phyloP scores from a whole-genome alignment of 2,329 filamentous ascomycete genomes.

The Hymenoscyphus linearis region DNA sequence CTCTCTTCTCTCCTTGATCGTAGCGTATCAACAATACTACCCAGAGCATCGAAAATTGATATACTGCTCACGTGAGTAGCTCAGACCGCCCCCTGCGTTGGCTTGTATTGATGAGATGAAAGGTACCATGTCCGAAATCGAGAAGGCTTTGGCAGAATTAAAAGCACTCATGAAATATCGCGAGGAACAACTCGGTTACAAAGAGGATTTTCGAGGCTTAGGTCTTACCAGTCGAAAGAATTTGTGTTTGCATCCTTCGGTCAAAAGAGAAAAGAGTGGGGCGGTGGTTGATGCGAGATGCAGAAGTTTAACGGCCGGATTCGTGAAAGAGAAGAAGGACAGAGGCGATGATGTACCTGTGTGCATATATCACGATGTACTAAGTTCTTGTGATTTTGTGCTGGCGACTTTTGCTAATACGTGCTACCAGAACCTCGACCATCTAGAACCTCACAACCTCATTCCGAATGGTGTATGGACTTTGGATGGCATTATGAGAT shows the following conservation, averaged over 20 bases:
- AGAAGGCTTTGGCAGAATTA: slow-evolving; percentile 90
- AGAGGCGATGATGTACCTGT: slow-evolving; percentile 89
- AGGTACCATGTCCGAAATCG: slow-evolving; percentile 98
- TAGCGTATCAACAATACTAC: slow-evolving; percentile 92
- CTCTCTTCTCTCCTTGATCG: slow-evolving; percentile 87
- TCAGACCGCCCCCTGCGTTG: background rate
- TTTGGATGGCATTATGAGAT: slow-evolving; percentile 78
- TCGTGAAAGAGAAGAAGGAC: slow-evolving; percentile 96
- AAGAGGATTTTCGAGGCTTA: slow-evolving; percentile 88
- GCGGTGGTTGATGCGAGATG: slow-evolving; percentile 92
- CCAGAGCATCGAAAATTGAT: slow-evolving; percentile 94
- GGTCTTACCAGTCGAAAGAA: slow-evolving; percentile 97
- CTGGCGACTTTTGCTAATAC: slow-evolving; percentile 22
- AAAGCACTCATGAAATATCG: slow-evolving; percentile 95
- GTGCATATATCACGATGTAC: slow-evolving; percentile 89
- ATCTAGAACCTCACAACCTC: slow-evolving; percentile 90
- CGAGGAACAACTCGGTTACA: slow-evolving; percentile 77
- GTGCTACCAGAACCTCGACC: slow-evolving; percentile 69
- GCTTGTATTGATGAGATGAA: slow-evolving; percentile 6
- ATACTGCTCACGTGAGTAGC: slow-evolving; percentile 77
- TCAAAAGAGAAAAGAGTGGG: slow-evolving; percentile 94
- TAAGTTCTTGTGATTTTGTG: background rate
- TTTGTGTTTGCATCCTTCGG: slow-evolving; percentile 89
- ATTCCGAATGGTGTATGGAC: slow-evolving; percentile 96
- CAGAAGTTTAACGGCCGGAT: slow-evolving; percentile 89